phyloP scores from a whole-genome alignment of 1,284 basidiomycete genomes.

The Ustilago vetiveriae region DNA sequence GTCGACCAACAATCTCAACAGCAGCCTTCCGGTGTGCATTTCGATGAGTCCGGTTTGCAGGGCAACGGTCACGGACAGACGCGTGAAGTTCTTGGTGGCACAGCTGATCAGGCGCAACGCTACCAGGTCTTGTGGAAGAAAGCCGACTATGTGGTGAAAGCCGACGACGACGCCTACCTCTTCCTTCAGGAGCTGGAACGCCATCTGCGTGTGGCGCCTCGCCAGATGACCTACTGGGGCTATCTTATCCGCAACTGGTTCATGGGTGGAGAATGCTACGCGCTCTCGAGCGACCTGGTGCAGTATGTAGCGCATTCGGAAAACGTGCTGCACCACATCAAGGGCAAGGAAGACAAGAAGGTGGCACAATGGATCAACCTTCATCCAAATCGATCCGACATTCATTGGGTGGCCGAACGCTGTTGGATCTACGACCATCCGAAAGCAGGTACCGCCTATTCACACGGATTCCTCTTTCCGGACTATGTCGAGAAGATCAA shows the following conservation, averaged over 20 bases:
- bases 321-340: conserved; percentile 75
- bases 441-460: conserved; percentile 84
- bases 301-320: conserved; percentile 83
- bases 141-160: conserved; percentile 66
- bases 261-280: conserved; percentile 97
- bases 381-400: conserved; percentile 81
- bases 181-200: conserved; percentile 64
- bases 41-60: conserved; percentile 7
- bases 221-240: conserved; percentile 64
- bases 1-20: conserved; percentile 18
- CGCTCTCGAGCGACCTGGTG: conserved; percentile 87
- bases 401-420: conserved; percentile 89
- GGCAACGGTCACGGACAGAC: conserved; percentile 40
- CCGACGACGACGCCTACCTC: conserved; percentile 65
- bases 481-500: conserved; percentile 81
- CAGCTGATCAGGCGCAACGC: conserved; percentile 20
- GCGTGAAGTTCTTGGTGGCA: conserved; percentile 33
- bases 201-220: conserved; percentile 61
- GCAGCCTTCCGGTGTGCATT: neutral
- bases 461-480: conserved; percentile 96
- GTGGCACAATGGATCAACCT: conserved; percentile 89
- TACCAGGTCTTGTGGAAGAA: conserved; percentile 64
- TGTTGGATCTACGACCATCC: conserved; percentile 99
- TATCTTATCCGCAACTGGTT: conserved; percentile 90
- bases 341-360: conserved; percentile 93